Conservation (phyloP, 2,329 filamentous ascomycete genomes). For the Ophiostoma sp. region DNA sequence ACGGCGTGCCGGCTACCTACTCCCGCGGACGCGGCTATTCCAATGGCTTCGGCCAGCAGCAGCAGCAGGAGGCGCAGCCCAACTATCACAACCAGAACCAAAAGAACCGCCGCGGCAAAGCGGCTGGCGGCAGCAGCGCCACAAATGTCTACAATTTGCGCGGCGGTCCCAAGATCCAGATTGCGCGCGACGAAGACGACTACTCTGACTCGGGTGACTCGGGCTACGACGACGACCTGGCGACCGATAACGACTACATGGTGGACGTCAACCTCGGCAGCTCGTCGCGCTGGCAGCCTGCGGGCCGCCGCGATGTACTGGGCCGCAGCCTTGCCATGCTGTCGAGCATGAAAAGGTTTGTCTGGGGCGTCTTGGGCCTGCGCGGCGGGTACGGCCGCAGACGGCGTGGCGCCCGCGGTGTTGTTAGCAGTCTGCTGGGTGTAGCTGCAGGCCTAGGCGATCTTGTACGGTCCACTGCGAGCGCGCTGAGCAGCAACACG, state of each 20-base stretch:
- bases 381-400: conserved; percentile 8
- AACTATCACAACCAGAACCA: conserved; percentile 10
- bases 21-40: conserved; percentile 29
- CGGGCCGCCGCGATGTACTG: conserved; percentile 21
- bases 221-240: conserved; percentile 17
- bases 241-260: conserved; percentile 15
- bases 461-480: conserved; percentile 16
- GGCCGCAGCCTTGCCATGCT: conserved; percentile 13
- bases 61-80: conserved; percentile 14
- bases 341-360: background rate
- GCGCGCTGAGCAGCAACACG: conserved; percentile 27
- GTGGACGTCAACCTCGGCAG: conserved; percentile 17
- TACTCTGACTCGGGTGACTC: conserved; percentile 16
- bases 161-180: conserved; percentile 26
- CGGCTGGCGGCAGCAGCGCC: background rate
- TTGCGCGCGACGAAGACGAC: conserved; percentile 24
- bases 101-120: conserved; percentile 18
- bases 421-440: background rate
- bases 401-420: conserved; percentile 19
- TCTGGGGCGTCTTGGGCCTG: conserved; percentile 17
- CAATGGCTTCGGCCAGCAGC: background rate
- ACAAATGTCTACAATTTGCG: background rate
- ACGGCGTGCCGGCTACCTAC: conserved; percentile 28
- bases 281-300: conserved; percentile 24
- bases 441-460: background rate